Percentiles rank a stretch among this genome's conserved stretches.
Conservation (phyloP, 2,329 filamentous ascomycete species). For the Colletotrichum incanum region DNA sequence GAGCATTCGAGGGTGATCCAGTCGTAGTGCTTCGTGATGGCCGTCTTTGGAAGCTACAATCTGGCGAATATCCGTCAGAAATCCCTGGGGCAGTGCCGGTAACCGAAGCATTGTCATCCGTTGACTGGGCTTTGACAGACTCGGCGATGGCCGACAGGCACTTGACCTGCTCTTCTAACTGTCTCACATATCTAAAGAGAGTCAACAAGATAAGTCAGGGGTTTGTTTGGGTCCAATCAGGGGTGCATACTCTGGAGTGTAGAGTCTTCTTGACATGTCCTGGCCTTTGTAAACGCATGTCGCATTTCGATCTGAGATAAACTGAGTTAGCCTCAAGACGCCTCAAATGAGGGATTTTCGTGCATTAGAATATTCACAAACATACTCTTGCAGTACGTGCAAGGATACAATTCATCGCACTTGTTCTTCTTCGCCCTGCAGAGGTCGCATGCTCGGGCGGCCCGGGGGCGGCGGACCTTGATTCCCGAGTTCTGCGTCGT, state of each 20-base stretch:
- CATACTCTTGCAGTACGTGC: conserved; percentile 61
- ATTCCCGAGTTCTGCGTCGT: conserved; percentile 40
- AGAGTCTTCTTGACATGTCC: conserved; percentile 44
- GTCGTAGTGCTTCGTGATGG: conserved; percentile 28
- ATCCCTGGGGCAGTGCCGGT: conserved; percentile 40
- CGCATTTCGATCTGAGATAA: conserved; percentile 43
- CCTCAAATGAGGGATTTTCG: background rate
- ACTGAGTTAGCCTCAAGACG: conserved; percentile 1
- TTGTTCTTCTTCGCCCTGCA: conserved; percentile 40
- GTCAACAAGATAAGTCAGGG: background rate
- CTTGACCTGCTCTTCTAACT: conserved; percentile 47
- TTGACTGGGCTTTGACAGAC: conserved; percentile 22
- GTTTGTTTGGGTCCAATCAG: background rate
- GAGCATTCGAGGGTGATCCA: conserved; percentile 45
- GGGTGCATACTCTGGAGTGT: conserved; percentile 46
- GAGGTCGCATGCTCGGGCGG: conserved; percentile 38
- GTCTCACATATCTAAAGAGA: conserved; percentile 45
- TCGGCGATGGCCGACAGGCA: conserved; percentile 40
- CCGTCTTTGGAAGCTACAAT: conserved; percentile 11
- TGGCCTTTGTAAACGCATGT: conserved; percentile 51
- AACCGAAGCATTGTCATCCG: conserved; percentile 29
- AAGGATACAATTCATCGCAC: conserved; percentile 47
- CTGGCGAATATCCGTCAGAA: conserved; percentile 18
- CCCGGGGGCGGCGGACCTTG: conserved; percentile 41
- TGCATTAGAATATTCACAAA: background rate